Base-by-base conservation (phyloP, 2,329 filamentous ascomycete genomes). In the Acrocalymma vagum region DNA sequence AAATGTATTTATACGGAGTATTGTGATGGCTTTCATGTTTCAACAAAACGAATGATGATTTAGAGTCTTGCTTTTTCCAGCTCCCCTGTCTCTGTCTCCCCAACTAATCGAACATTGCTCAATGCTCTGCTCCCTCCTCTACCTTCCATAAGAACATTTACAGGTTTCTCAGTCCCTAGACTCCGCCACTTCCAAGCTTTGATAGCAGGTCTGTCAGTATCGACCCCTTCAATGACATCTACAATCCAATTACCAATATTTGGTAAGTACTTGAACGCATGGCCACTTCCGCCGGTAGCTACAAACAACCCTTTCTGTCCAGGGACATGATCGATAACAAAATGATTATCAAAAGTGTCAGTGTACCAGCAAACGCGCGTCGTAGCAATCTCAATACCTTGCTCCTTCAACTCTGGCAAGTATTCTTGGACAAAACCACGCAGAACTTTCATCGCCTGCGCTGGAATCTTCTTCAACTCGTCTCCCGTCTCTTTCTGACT, bases 351-450 rank as follows among this genome's bases (percentile, higher is more conserved):
- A n/a, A n/a, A n/a, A n/a, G n/a, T n/a, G n/a, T n/a, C n/a, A n/a
- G n/a, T n/a, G n/a, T n/a, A n/a, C n/a, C n/a, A n/a, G n/a, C n/a
- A n/a, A n/a, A n/a, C n/a, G n/a, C n/a, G n/a, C n/a, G n/a, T n/a
- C n/a, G n/a, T n/a, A n/a, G n/a, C n/a, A n/a, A n/a, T n/a, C n/a
- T n/a, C n/a, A n/a, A n/a, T n/a, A n/a, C n/a, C 67, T 3, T 65
- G 31, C 3, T 51, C 53, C 20, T 32, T 46, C 3, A 79, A 55
- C 28, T 79, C 76, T 0, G 77, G 77, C 3, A 79, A 54, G 38
- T 73, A 72, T 6, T 69, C 62, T 9, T 64, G 49, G 0, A 76
- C 33, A 29, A 78, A 75, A 0, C 27, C 38, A 5, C 58, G 32
- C 38, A 72, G 48, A 1, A 64, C 62, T 3, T 42, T 34, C 15